These are phyloP conservation scores for Fagopyrum esculentum DNA, from an alignment of 148 eudicot genomes.

Conservation along the genomic window DNA sequence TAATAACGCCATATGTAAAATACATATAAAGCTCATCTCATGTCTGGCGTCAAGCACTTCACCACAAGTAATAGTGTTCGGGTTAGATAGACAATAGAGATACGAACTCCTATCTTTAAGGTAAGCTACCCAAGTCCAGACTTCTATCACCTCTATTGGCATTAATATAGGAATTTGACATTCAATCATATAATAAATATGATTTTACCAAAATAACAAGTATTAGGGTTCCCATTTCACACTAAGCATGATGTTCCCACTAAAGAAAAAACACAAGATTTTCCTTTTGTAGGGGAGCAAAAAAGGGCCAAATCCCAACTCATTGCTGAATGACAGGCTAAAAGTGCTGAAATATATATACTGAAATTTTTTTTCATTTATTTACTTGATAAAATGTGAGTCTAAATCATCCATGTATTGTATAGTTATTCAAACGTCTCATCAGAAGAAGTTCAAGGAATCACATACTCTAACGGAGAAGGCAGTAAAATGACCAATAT, in stretches of 20 bases:
- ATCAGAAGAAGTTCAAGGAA: neutral
- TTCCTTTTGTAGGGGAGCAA: too few relatives aligned
- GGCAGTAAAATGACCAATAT: conserved; percentile 90
- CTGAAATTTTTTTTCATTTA: neutral
- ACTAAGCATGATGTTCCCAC: neutral
- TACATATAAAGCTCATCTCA: neutral
- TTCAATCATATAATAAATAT: neutral
- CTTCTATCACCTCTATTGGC: neutral
- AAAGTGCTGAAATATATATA: neutral
- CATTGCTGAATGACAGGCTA: neutral
- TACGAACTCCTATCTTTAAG: neutral
- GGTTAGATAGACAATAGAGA: neutral
- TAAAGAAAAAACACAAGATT: neutral
- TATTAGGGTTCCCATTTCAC: neutral
- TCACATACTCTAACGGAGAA: conserved; percentile 61
- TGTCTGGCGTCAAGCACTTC: neutral
- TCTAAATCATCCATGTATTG: neutral
- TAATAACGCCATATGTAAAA: neutral
- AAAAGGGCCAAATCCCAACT: neutral
- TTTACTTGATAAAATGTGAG: neutral
- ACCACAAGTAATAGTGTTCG: neutral
- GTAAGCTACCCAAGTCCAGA: neutral
- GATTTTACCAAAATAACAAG: neutral
- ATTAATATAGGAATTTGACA: neutral
- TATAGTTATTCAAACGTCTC: neutral